These are phyloP conservation scores for Acanthamoeba rhysodes DNA, from an alignment of 208 protist species.

Conservation along the genomic window DNA sequence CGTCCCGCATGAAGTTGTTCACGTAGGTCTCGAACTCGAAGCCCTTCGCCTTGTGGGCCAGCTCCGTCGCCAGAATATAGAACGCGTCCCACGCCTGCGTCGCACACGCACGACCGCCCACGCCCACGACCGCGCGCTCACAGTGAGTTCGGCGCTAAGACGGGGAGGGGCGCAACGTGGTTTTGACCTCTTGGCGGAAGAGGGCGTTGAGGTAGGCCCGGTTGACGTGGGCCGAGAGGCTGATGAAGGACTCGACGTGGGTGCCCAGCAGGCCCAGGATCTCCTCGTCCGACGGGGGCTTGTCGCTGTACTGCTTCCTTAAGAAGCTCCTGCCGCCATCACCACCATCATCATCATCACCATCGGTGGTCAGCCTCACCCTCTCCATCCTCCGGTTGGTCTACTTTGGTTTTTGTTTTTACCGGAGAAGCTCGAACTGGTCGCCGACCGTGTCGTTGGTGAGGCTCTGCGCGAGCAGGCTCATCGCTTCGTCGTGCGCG, in stretches of 20 bases:
- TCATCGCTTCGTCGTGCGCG: background rate
- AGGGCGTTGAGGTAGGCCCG: constrained; percentile 60
- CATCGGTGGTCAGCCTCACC: background rate
- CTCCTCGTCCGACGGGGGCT: constrained; percentile 47
- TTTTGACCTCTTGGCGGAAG: background rate
- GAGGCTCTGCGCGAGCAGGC: background rate
- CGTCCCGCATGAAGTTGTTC: constrained; percentile 46
- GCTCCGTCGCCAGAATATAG: constrained; percentile 50
- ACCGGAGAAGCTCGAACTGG: constrained; percentile 39
- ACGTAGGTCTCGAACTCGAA: constrained; percentile 33
- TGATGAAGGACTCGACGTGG: constrained; percentile 44
- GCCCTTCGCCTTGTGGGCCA: constrained; percentile 36
- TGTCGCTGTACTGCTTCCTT: constrained; percentile 23
- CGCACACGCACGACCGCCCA: background rate
- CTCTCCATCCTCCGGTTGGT: too few relatives aligned
- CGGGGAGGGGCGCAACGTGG: too few relatives aligned
- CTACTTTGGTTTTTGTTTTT: background rate
- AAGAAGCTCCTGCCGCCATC: background rate
- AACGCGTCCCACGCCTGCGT: constrained; percentile 29
- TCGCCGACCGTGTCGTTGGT: background rate
- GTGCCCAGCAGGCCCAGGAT: constrained; percentile 17
- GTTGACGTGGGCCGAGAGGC: constrained; percentile 36
- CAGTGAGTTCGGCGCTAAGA: too few relatives aligned
- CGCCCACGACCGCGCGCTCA: background rate
- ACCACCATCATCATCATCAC: background rate